These are phyloP conservation scores for Globisporangium yorkense DNA, from an alignment of 352 stramenopile species.

Conservation along the genomic window DNA sequence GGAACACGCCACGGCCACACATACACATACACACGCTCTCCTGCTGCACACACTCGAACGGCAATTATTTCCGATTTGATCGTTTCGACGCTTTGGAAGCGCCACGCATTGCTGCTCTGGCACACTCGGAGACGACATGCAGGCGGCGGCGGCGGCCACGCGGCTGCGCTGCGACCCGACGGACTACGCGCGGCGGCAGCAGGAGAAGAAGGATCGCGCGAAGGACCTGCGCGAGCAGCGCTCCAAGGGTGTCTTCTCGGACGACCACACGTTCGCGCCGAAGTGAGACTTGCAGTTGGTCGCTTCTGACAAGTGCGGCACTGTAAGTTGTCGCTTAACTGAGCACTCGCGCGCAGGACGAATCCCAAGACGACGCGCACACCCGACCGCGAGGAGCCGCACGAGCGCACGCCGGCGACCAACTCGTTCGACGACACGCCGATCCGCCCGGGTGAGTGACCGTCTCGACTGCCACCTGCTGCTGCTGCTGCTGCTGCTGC, in stretches of 20 bases:
- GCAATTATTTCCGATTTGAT: background rate
- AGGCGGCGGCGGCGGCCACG: conserved; percentile 19
- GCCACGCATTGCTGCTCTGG: background rate
- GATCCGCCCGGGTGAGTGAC: conserved; percentile 32
- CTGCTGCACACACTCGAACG: background rate
- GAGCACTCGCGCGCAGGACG: conserved; percentile 18
- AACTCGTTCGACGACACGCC: conserved; percentile 36
- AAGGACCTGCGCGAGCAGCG: conserved; percentile 70
- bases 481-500: background rate
- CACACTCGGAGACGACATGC: background rate
- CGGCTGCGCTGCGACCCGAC: conserved; percentile 71
- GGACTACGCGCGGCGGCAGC: conserved; percentile 76
- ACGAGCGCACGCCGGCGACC: conserved; percentile 22
- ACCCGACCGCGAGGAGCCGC: conserved; percentile 33
- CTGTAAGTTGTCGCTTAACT: too few relatives aligned
- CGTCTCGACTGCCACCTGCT: background rate
- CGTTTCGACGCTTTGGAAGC: background rate
- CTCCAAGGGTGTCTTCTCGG: conserved; percentile 56
- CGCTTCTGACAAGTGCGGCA: background rate
- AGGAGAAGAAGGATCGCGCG: conserved; percentile 69
- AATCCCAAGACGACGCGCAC: conserved; percentile 30
- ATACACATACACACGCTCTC: background rate
- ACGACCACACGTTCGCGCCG: conserved; percentile 73
- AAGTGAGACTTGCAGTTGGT: conserved; percentile 32
- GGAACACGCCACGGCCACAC: background rate